A percentile compares a stretch with the other conserved stretches of the same genome.
phyloP scores from a whole-genome alignment of 495 filamentous ascomycete species.

The Venustampulla echinocandica region DNA sequence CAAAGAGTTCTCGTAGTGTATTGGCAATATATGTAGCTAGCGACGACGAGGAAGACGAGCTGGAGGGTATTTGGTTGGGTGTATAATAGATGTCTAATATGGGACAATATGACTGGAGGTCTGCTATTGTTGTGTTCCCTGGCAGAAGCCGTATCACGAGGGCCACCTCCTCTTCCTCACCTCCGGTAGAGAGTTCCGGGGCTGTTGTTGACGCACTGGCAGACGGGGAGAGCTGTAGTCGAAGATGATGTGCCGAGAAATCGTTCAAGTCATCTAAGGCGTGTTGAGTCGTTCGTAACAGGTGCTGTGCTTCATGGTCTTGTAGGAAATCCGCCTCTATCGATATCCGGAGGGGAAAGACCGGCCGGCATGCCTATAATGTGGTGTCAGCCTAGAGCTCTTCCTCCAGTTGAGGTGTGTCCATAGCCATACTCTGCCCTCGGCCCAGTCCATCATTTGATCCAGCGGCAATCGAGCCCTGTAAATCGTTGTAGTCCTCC shows the following conservation, averaged over 20 bases:
- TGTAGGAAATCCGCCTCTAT: conserved; percentile 59
- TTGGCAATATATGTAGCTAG: conserved; percentile 74
- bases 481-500: conserved; percentile 92
- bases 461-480: conserved; percentile 74
- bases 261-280: conserved; percentile 84
- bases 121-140: conserved; percentile 51
- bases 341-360: conserved; percentile 77
- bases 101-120: conserved; percentile 58
- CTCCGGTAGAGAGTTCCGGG: conserved; percentile 10
- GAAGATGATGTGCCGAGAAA: conserved; percentile 83
- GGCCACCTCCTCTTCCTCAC: conserved; percentile 36
- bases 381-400: conserved; percentile 12
- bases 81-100: conserved; percentile 75
- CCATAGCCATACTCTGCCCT: conserved; percentile 64
- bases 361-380: conserved; percentile 72
- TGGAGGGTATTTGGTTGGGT: conserved; percentile 59
- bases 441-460: conserved; percentile 87
- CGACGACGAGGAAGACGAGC: conserved; percentile 59
- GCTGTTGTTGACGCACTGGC: conserved; percentile 12
- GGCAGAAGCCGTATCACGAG: conserved; percentile 62
- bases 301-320: conserved; percentile 60
- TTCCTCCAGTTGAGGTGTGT: background rate
- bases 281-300: conserved; percentile 80
- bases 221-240: conserved; percentile 55
- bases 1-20: conserved; percentile 69